A percentile compares a stretch with the other conserved stretches of the same genome.
Evolutionary conservation across 1,139 yeast genomes (phyloP).

Genomic region (Wickerhamomyces sp.): DNA sequence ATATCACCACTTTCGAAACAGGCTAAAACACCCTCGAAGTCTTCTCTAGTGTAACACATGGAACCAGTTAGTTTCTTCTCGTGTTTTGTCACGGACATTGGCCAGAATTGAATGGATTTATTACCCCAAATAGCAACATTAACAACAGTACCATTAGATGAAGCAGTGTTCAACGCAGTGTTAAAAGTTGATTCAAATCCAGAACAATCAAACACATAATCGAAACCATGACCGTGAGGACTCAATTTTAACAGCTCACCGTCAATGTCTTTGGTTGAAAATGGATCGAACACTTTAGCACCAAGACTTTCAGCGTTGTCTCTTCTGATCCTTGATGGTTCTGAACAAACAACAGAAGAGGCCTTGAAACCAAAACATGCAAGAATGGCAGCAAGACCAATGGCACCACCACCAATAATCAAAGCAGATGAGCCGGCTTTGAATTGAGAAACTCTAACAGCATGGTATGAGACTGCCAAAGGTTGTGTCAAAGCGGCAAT

Average conservation of each 20-base stretch:
- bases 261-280: constrained; percentile 26
- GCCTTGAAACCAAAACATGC: constrained; percentile 41
- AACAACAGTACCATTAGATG: constrained; percentile 43
- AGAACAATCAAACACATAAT: constrained; percentile 45
- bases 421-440: constrained; percentile 37
- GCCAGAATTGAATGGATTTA: constrained; percentile 35
- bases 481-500: constrained; percentile 44
- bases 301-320: constrained; percentile 36
- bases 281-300: constrained; percentile 37
- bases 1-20: constrained; percentile 40
- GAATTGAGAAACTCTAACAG: constrained; percentile 35
- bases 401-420: constrained; percentile 46
- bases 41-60: constrained; percentile 41
- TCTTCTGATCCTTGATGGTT: constrained; percentile 40
- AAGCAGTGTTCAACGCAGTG: constrained; percentile 34
- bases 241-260: constrained; percentile 29
- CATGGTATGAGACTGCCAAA: constrained; percentile 44
- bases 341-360: constrained; percentile 35
- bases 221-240: constrained; percentile 37
- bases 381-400: constrained; percentile 44
- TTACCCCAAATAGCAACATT: constrained; percentile 50
- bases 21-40: constrained; percentile 42
- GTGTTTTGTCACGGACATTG: constrained; percentile 40
- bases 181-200: constrained; percentile 42
- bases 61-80: constrained; percentile 44